Percentiles rank a stretch among this genome's conserved stretches.
Evolutionary conservation across 2,329 filamentous ascomycete genomes (phyloP).

Genomic region (Thelonectria discophora): DNA sequence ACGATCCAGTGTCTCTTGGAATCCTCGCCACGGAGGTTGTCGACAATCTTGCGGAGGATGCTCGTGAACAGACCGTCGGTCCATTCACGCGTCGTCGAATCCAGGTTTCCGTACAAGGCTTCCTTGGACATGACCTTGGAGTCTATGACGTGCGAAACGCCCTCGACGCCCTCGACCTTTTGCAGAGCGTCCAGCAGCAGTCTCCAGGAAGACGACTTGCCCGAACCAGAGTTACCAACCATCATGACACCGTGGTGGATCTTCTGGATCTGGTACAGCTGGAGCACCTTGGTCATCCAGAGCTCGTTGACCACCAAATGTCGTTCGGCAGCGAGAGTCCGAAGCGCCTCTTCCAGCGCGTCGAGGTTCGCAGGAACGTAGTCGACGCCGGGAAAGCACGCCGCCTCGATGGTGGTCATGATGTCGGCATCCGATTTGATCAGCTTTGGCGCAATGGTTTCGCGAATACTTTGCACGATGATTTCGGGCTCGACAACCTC

Average conservation of each 20-base stretch:
- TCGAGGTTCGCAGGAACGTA: conserved; percentile 91
- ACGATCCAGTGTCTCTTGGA: conserved; percentile 99
- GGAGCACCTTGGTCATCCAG: conserved; percentile 97
- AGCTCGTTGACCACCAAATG: conserved; percentile 90
- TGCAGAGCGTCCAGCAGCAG: conserved; percentile 91
- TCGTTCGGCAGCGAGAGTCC: conserved; percentile 81
- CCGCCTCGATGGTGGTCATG: conserved; percentile 83
- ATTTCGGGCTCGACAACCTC: conserved; percentile 92
- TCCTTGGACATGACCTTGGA: conserved; percentile 99
- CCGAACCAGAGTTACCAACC: conserved; percentile 97
- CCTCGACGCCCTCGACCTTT: conserved; percentile 88
- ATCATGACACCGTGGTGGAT: conserved; percentile 99
- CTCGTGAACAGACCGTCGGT: conserved; percentile 98
- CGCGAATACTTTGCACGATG: conserved; percentile 96
- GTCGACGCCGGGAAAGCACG: conserved; percentile 90
- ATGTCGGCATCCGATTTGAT: conserved; percentile 91
- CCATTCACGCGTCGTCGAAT: conserved; percentile 98
- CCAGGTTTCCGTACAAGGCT: conserved; percentile 91
- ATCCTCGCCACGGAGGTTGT: conserved; percentile 97
- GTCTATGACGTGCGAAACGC: conserved; percentile 96
- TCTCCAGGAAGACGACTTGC: conserved; percentile 96
- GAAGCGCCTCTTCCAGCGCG: conserved; percentile 82
- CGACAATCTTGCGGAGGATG: conserved; percentile 96
- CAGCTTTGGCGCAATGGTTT: conserved; percentile 97
- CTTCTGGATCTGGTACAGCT: conserved; percentile 96